phyloP scores from a whole-genome alignment of 805 yeast genomes.

The Yueomyces sinensis region DNA sequence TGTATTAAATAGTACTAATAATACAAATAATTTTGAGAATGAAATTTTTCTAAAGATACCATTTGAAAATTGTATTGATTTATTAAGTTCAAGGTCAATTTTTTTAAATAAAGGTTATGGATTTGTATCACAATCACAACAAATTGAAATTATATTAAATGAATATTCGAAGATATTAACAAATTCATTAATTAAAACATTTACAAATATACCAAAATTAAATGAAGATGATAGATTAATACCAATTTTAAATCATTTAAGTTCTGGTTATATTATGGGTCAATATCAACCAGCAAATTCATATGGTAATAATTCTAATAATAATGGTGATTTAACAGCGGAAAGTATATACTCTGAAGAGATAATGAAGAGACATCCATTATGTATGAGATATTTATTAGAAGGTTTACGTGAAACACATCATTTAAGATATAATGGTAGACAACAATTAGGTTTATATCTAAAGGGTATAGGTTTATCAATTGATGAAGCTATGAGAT shows the following conservation, averaged over 20 bases:
- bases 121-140: slow-evolving; percentile 74
- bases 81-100: slow-evolving; percentile 62
- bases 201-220: slow-evolving; percentile 65
- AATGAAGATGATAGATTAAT: slow-evolving; percentile 86
- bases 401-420: slow-evolving; percentile 42
- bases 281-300: slow-evolving; percentile 24
- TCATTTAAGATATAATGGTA: slow-evolving; percentile 71
- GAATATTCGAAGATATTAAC: slow-evolving; percentile 50
- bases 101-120: slow-evolving; percentile 59
- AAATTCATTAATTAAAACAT: slow-evolving; percentile 46
- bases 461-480: slow-evolving; percentile 81
- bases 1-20: slow-evolving; percentile 31
- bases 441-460: slow-evolving; percentile 77
- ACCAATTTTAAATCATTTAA: slow-evolving; percentile 70
- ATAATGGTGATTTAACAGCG: slow-evolving; percentile 43
- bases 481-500: slow-evolving; percentile 76
- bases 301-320: slow-evolving; percentile 21
- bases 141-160: slow-evolving; percentile 50
- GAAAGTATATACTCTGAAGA: slow-evolving; percentile 41
- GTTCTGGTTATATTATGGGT: slow-evolving; percentile 53
- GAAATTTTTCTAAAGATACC: slow-evolving; percentile 76
- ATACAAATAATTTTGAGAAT: slow-evolving; percentile 31
- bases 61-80: slow-evolving; percentile 70
- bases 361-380: slow-evolving; percentile 57
- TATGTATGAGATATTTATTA: slow-evolving; percentile 64